Percentiles rank a stretch among this genome's conserved stretches.
These are phyloP conservation scores for Cladorrhinum sp. DNA, from an alignment of 2,329 filamentous ascomycete species.

Conservation along the genomic window DNA sequence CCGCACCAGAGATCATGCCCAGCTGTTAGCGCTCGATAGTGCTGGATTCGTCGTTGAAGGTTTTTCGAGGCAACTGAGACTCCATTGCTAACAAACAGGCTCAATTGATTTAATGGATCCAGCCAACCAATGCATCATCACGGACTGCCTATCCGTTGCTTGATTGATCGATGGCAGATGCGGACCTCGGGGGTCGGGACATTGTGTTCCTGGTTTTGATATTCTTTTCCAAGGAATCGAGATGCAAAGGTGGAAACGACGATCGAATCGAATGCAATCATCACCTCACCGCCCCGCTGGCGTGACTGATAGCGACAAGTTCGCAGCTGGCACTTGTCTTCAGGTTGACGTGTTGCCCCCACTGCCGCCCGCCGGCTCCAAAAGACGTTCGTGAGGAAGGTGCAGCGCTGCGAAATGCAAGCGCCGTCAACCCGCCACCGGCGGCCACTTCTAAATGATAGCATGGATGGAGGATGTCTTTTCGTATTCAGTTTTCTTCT, in stretches of 20 bases:
- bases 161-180: neutral
- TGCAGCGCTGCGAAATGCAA: neutral
- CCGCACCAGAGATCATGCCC: too few species aligned
- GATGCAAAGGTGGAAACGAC: neutral
- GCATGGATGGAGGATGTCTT: neutral
- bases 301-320: neutral
- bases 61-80: neutral
- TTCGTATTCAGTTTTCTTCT: neutral
- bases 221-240: neutral
- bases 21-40: constrained; percentile 4
- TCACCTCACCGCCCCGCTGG: neutral
- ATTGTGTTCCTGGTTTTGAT: too few species aligned
- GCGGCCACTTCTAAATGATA: neutral
- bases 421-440: neutral
- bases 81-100: neutral
- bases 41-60: neutral
- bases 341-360: too few species aligned
- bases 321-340: neutral
- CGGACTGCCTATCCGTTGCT: neutral
- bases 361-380: too few species aligned
- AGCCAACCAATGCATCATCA: neutral
- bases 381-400: neutral
- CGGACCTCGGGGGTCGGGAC: too few species aligned
- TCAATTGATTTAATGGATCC: neutral
- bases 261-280: neutral